Base-by-base conservation (phyloP, 2,329 filamentous ascomycete genomes). In the Hortaea sp. region DNA sequence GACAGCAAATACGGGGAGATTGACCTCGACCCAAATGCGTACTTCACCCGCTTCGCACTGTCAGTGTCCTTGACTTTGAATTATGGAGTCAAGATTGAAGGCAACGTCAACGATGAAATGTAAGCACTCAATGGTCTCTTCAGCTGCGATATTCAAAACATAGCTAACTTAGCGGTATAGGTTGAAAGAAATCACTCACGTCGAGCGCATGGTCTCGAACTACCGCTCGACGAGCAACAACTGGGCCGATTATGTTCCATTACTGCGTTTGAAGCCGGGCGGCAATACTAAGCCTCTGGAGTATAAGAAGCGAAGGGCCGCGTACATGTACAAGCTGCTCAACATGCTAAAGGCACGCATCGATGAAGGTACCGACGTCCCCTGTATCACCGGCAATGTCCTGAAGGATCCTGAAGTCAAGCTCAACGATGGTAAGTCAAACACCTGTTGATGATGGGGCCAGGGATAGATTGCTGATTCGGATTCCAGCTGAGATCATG, bases 221-320 rank as follows among this genome's bases (percentile, higher is more conserved):
- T 84, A 89, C 59, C 71, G 86, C 41, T 84, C 79, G 28, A 90
- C 85, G 0, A 86, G 82, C 56, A 87, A 88, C 60, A 90, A 90
- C 62, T 86, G 84, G 79, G 62, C 62, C 58, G 86, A 92, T 58
- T 90, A 90, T 54, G 78, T 92, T n/a, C 85, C 86, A 0, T 57
- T 89, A 5, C 62, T 92, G 49, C 74, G 86, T 29, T 63, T 88
- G 2, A 74, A 78, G 53, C 75, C 80, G 2, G 77, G 72, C 30
- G 74, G 74, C 52, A 87, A 79, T 56, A 70, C 71, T 2, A 74
- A 79, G 42, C 83, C 85, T 0, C 67, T 75, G 6, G 77, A 81
- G 49, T 86, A 81, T 64, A 76, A 84, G 34, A 68, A 69, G n/a
- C 73, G 85, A 13, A 73, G 85, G 43, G 84, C 88, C 52, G 76